Percentiles rank a stretch among this genome's conserved stretches.
phyloP scores from a whole-genome alignment of 2,329 filamentous ascomycete genomes.

The Lasiodiplodia hormozganensis region DNA sequence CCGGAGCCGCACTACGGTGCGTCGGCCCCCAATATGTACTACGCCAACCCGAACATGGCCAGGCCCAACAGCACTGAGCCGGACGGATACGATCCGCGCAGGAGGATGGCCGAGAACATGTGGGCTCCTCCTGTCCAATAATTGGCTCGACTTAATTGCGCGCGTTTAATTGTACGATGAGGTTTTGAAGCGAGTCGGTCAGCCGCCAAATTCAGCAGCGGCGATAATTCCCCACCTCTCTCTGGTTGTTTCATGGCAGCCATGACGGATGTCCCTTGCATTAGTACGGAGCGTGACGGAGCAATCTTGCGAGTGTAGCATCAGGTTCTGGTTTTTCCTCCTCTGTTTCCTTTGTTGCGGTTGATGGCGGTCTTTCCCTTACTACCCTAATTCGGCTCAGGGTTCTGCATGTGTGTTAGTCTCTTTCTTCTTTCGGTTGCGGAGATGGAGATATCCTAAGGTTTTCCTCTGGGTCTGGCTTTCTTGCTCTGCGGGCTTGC shows the following conservation, averaged over 20 bases:
- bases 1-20: constrained; percentile 73
- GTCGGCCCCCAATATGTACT: constrained; percentile 70
- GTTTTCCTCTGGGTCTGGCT: constrained; percentile 30
- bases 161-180: constrained; percentile 34
- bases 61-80: constrained; percentile 76
- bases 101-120: constrained; percentile 47
- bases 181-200: constrained; percentile 8
- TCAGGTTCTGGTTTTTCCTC: constrained; percentile 32
- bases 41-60: constrained; percentile 72
- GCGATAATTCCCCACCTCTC: constrained; percentile 23
- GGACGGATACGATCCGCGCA: constrained; percentile 53
- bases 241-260: constrained; percentile 9
- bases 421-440: constrained; percentile 33
- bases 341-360: constrained; percentile 40
- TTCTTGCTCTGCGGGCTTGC: constrained; percentile 27
- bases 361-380: constrained; percentile 30
- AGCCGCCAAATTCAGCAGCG: constrained; percentile 16
- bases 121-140: constrained; percentile 53
- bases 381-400: constrained; percentile 29
- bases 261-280: constrained; percentile 27
- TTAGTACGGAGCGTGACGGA: constrained; percentile 29
- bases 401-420: constrained; percentile 30
- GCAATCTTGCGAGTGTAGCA: constrained; percentile 29
- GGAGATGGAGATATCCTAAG: constrained; percentile 29
- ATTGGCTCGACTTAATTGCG: constrained; percentile 31